Conservation (phyloP, 1,284 basidiomycete genomes). For the Boletus subluridellus region DNA sequence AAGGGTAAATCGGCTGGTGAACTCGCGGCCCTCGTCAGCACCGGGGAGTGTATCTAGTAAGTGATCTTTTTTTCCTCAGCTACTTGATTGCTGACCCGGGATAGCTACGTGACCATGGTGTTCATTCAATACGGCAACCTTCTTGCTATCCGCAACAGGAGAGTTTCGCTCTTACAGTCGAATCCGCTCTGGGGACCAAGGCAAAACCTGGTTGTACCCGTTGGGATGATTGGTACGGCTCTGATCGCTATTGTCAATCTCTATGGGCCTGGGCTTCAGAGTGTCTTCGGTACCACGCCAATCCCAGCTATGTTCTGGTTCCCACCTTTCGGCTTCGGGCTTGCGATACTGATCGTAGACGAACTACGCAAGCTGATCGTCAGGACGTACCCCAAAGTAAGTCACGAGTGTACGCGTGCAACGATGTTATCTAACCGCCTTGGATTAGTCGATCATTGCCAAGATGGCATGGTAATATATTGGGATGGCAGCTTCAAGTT, state of each 20-base stretch:
- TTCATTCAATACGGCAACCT: constrained; percentile 37
- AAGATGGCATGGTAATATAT: constrained; percentile 32
- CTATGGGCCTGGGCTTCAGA: constrained; percentile 40
- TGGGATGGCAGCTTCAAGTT: background rate
- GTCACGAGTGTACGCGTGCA: background rate
- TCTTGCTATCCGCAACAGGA: constrained; percentile 36
- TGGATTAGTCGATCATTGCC: constrained; percentile 28
- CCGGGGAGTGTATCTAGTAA: constrained; percentile 45
- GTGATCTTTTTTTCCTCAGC: constrained; percentile 29
- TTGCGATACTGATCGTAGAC: constrained; percentile 38
- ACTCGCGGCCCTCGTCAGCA: constrained; percentile 32
- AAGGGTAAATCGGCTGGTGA: constrained; percentile 29
- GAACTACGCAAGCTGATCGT: constrained; percentile 42
- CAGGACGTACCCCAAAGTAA: constrained; percentile 40
- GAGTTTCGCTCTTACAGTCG: constrained; percentile 36
- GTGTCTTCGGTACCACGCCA: constrained; percentile 39
- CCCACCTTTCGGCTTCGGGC: constrained; percentile 41
- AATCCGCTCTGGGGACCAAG: constrained; percentile 42
- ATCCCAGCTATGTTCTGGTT: constrained; percentile 46
- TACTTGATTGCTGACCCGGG: background rate
- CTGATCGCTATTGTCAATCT: constrained; percentile 41
- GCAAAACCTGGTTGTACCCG: constrained; percentile 34
- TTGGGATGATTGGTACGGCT: constrained; percentile 38
- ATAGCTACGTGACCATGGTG: constrained; percentile 44
- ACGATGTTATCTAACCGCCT: constrained; percentile 13